Evolutionary conservation across 2,329 filamentous ascomycete genomes (phyloP).

Genomic region (Monilinia polystroma): DNA sequence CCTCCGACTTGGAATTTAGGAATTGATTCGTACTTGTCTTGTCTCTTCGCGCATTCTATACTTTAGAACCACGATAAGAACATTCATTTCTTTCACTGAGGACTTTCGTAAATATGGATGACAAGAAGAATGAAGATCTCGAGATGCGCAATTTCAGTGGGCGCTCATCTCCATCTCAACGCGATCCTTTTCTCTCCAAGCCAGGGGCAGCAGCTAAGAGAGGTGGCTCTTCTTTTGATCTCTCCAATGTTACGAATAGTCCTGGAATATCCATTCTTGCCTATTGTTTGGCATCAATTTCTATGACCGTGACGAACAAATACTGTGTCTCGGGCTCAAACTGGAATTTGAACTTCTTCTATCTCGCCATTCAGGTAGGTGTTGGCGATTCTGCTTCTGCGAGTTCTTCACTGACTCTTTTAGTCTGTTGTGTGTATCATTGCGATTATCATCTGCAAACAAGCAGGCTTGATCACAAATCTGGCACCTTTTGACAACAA

Average conservation of each 20-base stretch:
- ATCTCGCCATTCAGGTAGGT: slow-evolving; percentile 85
- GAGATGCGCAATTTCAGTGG: slow-evolving; percentile 41
- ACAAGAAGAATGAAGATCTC: slow-evolving; percentile 82
- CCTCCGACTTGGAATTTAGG: slow-evolving; percentile 2
- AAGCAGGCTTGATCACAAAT: slow-evolving; percentile 77
- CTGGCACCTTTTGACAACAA: slow-evolving; percentile 78
- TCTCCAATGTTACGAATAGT: slow-evolving; percentile 62
- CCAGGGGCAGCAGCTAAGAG: slow-evolving; percentile 42
- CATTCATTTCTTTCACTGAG: slow-evolving; percentile 15
- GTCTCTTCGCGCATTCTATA: slow-evolving; percentile 28
- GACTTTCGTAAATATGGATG: slow-evolving; percentile 61
- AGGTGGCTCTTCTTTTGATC: slow-evolving; percentile 27
- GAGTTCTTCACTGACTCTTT: slow-evolving; percentile 26
- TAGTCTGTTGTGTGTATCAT: slow-evolving; percentile 87
- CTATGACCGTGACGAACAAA: slow-evolving; percentile 99
- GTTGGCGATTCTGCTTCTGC: background rate
- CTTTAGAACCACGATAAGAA: slow-evolving; percentile 18
- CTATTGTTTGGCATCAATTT: slow-evolving; percentile 94
- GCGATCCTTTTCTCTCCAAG: slow-evolving; percentile 40
- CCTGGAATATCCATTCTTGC: slow-evolving; percentile 77
- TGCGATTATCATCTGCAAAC: slow-evolving; percentile 81
- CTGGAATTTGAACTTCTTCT: slow-evolving; percentile 97
- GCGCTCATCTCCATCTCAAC: slow-evolving; percentile 41
- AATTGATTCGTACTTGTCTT: slow-evolving; percentile 12
- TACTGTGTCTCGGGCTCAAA: slow-evolving; percentile 87